These are phyloP conservation scores for Cercospora canescens DNA, from an alignment of 2,329 filamentous ascomycete genomes.

Conservation along the genomic window DNA sequence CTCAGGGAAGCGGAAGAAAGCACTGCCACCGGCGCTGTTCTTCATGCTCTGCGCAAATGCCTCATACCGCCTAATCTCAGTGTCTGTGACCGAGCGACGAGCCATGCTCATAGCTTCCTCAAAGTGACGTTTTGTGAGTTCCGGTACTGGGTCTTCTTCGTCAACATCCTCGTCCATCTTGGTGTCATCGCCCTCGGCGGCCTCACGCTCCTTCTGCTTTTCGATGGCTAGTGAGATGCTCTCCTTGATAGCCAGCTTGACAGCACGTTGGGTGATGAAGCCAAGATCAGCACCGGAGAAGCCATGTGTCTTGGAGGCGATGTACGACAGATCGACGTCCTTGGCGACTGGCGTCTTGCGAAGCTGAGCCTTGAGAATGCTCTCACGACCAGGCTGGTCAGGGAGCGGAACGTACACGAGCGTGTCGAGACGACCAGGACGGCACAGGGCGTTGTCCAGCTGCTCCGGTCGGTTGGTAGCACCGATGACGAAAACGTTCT, in stretches of 20 bases:
- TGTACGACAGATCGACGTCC: constrained; percentile 87
- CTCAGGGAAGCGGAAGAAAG: constrained; percentile 91
- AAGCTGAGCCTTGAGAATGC: constrained; percentile 92
- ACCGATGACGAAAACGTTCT: constrained; percentile 99
- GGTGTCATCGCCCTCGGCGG: constrained; percentile 64
- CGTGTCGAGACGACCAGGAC: constrained; percentile 97
- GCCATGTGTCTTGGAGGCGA: constrained; percentile 94
- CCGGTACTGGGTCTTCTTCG: constrained; percentile 87
- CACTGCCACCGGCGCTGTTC: constrained; percentile 86
- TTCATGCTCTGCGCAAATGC: constrained; percentile 99
- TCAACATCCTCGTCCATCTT: constrained; percentile 78
- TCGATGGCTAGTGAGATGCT: constrained; percentile 87
- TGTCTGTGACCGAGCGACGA: constrained; percentile 89
- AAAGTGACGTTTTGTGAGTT: constrained; percentile 94
- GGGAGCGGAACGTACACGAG: constrained; percentile 97
- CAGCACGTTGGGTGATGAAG: constrained; percentile 97
- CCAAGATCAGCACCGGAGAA: constrained; percentile 99
- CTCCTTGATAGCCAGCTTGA: constrained; percentile 99
- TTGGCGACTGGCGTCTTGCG: constrained; percentile 92
- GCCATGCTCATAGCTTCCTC: constrained; percentile 98
- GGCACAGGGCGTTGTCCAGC: constrained; percentile 95
- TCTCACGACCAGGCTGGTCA: constrained; percentile 82
- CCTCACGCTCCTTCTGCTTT: constrained; percentile 85
- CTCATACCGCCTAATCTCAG: constrained; percentile 97
- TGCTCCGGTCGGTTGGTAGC: constrained; percentile 98